A percentile compares a stretch with the other conserved stretches of the same genome.
phyloP scores from a whole-genome alignment of 2,329 filamentous ascomycete species.

The Paraphaeosphaeria sporulosa region DNA sequence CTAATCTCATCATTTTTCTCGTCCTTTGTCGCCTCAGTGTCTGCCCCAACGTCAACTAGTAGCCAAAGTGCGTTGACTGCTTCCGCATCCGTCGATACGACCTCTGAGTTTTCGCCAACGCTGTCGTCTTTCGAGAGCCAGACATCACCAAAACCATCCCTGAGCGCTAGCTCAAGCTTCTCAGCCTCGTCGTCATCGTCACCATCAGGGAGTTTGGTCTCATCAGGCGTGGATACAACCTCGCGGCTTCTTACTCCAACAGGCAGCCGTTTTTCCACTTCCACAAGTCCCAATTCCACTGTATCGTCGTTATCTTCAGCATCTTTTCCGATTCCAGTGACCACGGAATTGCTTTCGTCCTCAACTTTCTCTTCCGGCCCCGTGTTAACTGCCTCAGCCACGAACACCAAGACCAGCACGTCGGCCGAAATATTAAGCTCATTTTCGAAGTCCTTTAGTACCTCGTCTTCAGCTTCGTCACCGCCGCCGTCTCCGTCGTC shows the following conservation, averaged over 20 bases:
- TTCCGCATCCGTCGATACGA: not conserved
- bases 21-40: not conserved
- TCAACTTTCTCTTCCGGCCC: no score
- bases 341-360: not conserved
- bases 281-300: not conserved
- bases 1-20: not conserved
- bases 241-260: no score
- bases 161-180: not conserved
- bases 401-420: no score
- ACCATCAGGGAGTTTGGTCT: no score
- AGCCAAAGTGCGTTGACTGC: not conserved
- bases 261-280: not conserved
- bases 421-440: no score
- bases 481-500: not conserved
- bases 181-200: not conserved
- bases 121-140: not conserved
- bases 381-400: no score
- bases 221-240: no score
- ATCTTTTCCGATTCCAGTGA: not conserved
- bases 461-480: not conserved
- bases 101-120: not conserved
- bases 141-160: not conserved
- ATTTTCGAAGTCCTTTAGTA: not conserved
- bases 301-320: not conserved
- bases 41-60: not conserved